Evolutionary conservation across 306 rosid species (phyloP), one percentile per base, ranked within the genome.

Genomic region (Ziziphus jujuba): DNA sequence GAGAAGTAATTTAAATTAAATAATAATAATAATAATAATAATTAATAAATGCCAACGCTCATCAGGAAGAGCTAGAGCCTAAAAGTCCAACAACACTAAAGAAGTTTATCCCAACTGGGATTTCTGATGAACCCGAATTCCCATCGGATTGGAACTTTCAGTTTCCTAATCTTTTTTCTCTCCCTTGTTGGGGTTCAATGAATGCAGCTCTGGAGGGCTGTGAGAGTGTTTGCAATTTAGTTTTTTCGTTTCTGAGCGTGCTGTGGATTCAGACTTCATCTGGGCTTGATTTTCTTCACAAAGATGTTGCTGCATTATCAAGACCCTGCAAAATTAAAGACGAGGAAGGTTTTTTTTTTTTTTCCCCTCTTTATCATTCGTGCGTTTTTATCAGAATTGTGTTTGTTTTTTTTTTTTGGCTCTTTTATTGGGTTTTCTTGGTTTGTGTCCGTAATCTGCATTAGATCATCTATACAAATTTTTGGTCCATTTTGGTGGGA

Each of bases 281-380:
- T 17, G 55, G 23, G 66, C n/a, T 63, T 73, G 13, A 47, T 21
- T 65, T 22, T 28, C 16, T 25, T 62, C 69, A 44, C 43, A 38
- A 85, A 75, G 84, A 90, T 82, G 95, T 72, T 90, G 95, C 82
- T 90, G 53, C 85, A 80, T 34, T 87, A 71, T 75, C 75, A 19
- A 56, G 79, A 74, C 68, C 90, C 87, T n/a, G 80, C 87, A 13
- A 85, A 87, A 75, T 81, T 85, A 44, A 90, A 70, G 78, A 90
- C 97, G 21, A 90, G 79, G 70, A 77, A 78, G 97, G 95, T 87
- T 73, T 16, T 6, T 45, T 49, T 17, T 44, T 14, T 58, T 23
- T 15, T 7, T 50, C 62, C 48, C 19, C 36, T n/a, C n/a, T n/a
- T n/a, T n/a, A n/a, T n/a, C 65, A 16, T 19, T 11, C 14, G 2